These are phyloP conservation scores for Yamadazyma sp. DNA, from an alignment of 1,139 yeast species.

Conservation along the genomic window DNA sequence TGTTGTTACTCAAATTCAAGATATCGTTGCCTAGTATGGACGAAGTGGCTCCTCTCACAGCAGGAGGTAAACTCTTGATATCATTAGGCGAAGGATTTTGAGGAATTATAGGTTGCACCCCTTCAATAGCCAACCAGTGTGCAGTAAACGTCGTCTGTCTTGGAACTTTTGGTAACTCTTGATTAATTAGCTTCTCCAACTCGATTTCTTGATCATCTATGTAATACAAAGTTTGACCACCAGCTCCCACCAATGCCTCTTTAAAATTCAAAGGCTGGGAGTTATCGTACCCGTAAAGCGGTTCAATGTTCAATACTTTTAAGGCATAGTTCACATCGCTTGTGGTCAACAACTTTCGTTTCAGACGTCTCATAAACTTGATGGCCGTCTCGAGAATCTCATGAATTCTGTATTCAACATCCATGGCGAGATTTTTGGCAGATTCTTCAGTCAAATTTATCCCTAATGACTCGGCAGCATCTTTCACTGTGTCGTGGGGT, in stretches of 20 bases:
- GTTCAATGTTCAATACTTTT: conserved; percentile 84
- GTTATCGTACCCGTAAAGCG: conserved; percentile 73
- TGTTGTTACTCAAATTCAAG: conserved; percentile 24
- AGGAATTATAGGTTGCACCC: conserved; percentile 96
- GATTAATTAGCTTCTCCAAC: conserved; percentile 89
- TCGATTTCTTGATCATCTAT: conserved; percentile 90
- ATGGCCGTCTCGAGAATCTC: conserved; percentile 94
- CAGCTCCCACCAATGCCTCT: conserved; percentile 84
- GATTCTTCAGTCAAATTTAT: conserved; percentile 87
- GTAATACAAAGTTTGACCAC: conserved; percentile 88
- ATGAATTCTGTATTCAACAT: conserved; percentile 93
- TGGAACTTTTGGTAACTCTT: conserved; percentile 94
- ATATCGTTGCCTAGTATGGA: conserved; percentile 45
- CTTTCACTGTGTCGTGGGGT: conserved; percentile 94
- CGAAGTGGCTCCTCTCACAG: conserved; percentile 68
- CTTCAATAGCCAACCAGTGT: conserved; percentile 98
- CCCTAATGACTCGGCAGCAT: conserved; percentile 92
- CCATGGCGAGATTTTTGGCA: conserved; percentile 95
- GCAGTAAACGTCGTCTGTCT: conserved; percentile 90
- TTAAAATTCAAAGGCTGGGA: conserved; percentile 64
- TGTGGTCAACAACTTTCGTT: conserved; percentile 78
- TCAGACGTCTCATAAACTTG: conserved; percentile 93
- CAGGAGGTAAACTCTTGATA: conserved; percentile 63
- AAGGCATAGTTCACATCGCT: conserved; percentile 81
- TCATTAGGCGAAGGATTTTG: conserved; percentile 90